Conservation (phyloP, 2,329 filamentous ascomycete genomes). For the Hymenoscyphus repandus region DNA sequence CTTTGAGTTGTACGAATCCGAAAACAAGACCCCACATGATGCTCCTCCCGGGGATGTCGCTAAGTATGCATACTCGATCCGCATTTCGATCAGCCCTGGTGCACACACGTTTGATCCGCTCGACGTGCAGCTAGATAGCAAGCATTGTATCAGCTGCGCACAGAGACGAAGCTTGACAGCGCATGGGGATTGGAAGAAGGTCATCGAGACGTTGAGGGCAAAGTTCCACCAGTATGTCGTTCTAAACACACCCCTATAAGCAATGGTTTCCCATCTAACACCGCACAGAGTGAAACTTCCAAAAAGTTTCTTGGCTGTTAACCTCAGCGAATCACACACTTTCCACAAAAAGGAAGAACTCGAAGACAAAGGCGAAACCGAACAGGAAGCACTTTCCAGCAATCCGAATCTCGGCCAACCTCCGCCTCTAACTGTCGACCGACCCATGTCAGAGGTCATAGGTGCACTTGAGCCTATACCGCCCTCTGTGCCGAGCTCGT, state of each 20-base stretch:
- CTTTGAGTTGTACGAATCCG: slow-evolving; percentile 95
- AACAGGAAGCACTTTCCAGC: not conserved
- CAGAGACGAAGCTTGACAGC: slow-evolving; percentile 84
- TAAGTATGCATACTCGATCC: slow-evolving; percentile 84
- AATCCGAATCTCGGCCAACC: not conserved
- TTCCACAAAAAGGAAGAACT: slow-evolving; percentile 31
- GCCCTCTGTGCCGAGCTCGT: not conserved
- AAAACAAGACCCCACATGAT: slow-evolving; percentile 47
- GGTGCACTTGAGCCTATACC: not conserved
- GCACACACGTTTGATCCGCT: slow-evolving; percentile 96
- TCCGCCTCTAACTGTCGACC: not conserved
- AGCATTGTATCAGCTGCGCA: slow-evolving; percentile 92
- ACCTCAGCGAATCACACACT: slow-evolving; percentile 31
- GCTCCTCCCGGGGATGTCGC: slow-evolving; percentile 25
- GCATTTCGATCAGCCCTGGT: slow-evolving; percentile 90
- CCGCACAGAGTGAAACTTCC: slow-evolving; percentile 31
- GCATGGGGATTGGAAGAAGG: slow-evolving; percentile 91
- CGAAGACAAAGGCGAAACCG: slow-evolving; percentile 3
- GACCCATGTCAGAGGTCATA: no score
- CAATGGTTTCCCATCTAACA: slow-evolving; percentile 5
- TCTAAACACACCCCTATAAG: not conserved
- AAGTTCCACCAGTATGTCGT: slow-evolving; percentile 83
- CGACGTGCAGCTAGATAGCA: slow-evolving; percentile 92
- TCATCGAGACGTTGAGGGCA: slow-evolving; percentile 90
- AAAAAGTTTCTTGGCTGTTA: slow-evolving; percentile 33